These are phyloP conservation scores for Galeopsis tetrahit DNA, from an alignment of 257 asterid species.

Conservation along the genomic window DNA sequence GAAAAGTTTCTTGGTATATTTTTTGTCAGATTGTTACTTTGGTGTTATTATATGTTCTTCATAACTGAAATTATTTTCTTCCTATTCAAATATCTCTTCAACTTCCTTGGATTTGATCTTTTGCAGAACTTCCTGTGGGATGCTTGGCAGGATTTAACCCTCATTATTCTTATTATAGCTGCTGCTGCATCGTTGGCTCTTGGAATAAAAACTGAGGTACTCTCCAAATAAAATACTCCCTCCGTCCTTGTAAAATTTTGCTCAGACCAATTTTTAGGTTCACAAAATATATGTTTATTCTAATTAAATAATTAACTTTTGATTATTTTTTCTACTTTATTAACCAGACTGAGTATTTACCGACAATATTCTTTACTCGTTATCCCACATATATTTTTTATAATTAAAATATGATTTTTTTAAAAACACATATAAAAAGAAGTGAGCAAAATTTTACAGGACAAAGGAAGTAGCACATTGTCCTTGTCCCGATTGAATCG, in stretches of 20 bases:
- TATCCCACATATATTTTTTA: too few relatives aligned
- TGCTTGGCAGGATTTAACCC: conserved; percentile 95
- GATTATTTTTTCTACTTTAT: too few relatives aligned
- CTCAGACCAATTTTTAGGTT: too few relatives aligned
- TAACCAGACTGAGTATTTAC: too few relatives aligned
- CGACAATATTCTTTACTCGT: too few relatives aligned
- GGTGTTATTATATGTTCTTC: conserved; percentile 13
- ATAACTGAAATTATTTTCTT: conserved; percentile 18
- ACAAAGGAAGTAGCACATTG: too few relatives aligned
- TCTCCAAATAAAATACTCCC: conserved; percentile 23
- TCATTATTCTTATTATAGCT: conserved; percentile 83
- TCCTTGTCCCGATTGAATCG: conserved; percentile 14
- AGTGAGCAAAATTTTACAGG: too few relatives aligned
- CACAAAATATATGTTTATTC: too few relatives aligned
- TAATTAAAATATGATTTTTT: too few relatives aligned
- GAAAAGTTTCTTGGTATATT: conserved; percentile 70
- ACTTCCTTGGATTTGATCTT: conserved; percentile 22
- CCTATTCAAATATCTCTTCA: conserved; percentile 22
- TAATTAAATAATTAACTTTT: too few relatives aligned
- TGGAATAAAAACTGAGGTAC: conserved; percentile 87
- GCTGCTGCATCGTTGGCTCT: conserved; percentile 84
- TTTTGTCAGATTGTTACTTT: conserved; percentile 25
- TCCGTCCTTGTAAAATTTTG: too few relatives aligned
- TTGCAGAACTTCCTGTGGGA: conserved; percentile 91
- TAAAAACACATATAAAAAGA: too few relatives aligned